phyloP scores from a whole-genome alignment of 371 early-diverging fungal genomes.

The Batrachochytrium dendrobatidis region DNA sequence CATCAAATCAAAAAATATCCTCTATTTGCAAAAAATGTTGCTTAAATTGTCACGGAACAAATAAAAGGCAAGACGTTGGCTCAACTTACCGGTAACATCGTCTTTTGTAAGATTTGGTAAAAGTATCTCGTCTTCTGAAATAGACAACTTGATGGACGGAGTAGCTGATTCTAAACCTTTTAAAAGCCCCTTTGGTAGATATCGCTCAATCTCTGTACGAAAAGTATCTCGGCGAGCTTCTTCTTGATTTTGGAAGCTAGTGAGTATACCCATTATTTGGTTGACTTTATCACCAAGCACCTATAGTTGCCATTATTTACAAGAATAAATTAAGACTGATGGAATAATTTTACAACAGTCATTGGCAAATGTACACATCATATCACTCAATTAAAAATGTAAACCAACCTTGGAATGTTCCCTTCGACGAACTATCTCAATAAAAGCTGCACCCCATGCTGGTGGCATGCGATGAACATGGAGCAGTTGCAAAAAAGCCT shows the following conservation, averaged over 20 bases:
- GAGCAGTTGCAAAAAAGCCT: constrained; percentile 46
- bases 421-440: constrained; percentile 64
- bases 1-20: constrained; percentile 4
- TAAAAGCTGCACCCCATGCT: constrained; percentile 60
- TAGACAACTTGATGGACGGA: constrained; percentile 60
- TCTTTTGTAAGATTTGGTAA: constrained; percentile 46
- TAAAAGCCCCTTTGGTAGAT: constrained; percentile 41
- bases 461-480: constrained; percentile 56
- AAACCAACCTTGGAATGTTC: constrained; percentile 57
- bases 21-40: not conserved
- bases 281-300: constrained; percentile 51
- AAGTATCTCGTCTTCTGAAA: constrained; percentile 39
- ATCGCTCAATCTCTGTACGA: constrained; percentile 44
- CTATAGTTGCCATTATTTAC: constrained; percentile 26
- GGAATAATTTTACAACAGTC: too few species aligned
- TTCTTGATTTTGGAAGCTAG: constrained; percentile 50
- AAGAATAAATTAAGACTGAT: too few species aligned
- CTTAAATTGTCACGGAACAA: not conserved
- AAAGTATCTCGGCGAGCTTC: constrained; percentile 57
- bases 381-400: too few species aligned
- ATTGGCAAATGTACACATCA: too few species aligned
- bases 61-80: not conserved
- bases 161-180: constrained; percentile 48
- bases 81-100: constrained; percentile 49
- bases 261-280: constrained; percentile 56